phyloP scores from a whole-genome alignment of 106 monocot species.

The Xerophyta viscosa region DNA sequence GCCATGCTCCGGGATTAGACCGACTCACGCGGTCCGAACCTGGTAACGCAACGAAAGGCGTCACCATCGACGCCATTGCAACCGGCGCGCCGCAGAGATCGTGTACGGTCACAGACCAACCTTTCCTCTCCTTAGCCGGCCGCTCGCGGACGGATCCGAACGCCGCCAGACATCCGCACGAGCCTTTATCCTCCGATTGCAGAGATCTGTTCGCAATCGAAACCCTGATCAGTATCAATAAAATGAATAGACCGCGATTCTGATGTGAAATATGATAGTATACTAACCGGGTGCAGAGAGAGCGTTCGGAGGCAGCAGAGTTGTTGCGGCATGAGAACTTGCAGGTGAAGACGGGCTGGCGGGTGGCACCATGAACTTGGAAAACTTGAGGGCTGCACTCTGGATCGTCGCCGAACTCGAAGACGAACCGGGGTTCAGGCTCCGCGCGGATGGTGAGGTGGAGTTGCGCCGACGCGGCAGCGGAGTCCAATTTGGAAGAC shows the following conservation, averaged over 20 bases:
- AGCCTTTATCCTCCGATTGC: constrained; percentile 26
- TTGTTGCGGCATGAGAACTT: constrained; percentile 64
- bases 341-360: constrained; percentile 95
- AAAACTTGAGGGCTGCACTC: constrained; percentile 94
- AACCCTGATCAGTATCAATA: too few relatives aligned
- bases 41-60: constrained; percentile 80
- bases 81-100: constrained; percentile 88
- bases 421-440: constrained; percentile 79
- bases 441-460: constrained; percentile 48
- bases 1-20: constrained; percentile 91
- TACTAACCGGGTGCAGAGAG: constrained; percentile 41
- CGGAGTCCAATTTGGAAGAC: background rate
- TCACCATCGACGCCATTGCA: constrained; percentile 86
- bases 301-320: constrained; percentile 40
- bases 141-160: constrained; percentile 65
- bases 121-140: constrained; percentile 63
- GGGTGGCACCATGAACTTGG: constrained; percentile 52
- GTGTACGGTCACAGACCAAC: constrained; percentile 84
- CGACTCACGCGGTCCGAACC: constrained; percentile 75
- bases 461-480: constrained; percentile 22
- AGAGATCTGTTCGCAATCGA: too few relatives aligned
- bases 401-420: constrained; percentile 88
- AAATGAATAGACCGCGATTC: too few relatives aligned
- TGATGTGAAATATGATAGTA: too few relatives aligned
- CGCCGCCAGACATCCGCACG: constrained; percentile 43